Conservation (phyloP, 352 stramenopile species). For the Pythium dissimile region DNA sequence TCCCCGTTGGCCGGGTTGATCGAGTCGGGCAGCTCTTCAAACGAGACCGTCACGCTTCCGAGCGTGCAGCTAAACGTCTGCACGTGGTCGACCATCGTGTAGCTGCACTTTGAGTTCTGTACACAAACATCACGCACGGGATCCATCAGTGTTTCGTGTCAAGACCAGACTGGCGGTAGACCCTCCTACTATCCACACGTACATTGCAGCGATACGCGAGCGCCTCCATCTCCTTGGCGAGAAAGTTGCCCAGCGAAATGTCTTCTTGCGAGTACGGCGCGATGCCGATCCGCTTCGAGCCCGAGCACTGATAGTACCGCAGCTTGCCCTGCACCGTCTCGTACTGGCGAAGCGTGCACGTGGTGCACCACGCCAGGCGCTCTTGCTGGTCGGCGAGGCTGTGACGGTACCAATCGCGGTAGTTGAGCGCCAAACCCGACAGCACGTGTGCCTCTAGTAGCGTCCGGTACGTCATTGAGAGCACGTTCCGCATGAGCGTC, state of each 20-base stretch:
- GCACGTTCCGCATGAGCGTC: constrained; percentile 82
- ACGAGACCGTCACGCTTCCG: constrained; percentile 76
- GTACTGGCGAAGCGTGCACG: constrained; percentile 60
- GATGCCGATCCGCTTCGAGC: constrained; percentile 67
- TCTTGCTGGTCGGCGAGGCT: constrained; percentile 27
- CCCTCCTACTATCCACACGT: neutral
- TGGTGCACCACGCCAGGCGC: constrained; percentile 66
- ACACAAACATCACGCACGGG: neutral
- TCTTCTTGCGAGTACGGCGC: constrained; percentile 59
- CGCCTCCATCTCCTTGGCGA: constrained; percentile 65
- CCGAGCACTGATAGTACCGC: constrained; percentile 70
- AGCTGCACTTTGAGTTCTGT: constrained; percentile 77
- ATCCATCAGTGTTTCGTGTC: no score
- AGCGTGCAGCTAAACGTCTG: constrained; percentile 74
- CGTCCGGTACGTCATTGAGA: constrained; percentile 95
- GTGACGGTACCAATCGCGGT: constrained; percentile 19
- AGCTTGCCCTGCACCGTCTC: constrained; percentile 40
- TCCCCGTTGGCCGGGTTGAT: no score
- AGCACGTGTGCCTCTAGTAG: constrained; percentile 95
- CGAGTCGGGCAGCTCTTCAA: constrained; percentile 55
- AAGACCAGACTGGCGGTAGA: neutral
- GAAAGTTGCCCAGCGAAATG: constrained; percentile 79
- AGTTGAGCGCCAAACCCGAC: constrained; percentile 63
- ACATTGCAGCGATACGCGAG: constrained; percentile 78
- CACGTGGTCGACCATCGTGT: constrained; percentile 79